Base-by-base conservation (phyloP, 331 rosid species). In the Pyrus hybrid region DNA sequence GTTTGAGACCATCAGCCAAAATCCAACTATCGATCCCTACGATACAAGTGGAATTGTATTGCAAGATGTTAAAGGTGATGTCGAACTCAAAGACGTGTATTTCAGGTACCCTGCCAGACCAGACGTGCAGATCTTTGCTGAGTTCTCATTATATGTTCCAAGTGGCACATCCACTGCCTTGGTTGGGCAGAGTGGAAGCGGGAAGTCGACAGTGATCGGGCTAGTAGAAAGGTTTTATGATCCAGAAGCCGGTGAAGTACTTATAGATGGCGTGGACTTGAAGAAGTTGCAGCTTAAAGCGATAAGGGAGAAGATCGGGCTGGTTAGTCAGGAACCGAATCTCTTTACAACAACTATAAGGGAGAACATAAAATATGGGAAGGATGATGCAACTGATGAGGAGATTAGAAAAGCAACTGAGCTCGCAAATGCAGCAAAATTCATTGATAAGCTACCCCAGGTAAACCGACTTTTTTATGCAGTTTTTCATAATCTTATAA, bases 181-280 rank as follows among this genome's bases (percentile, higher is more conserved):
- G 49, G 97, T 94, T 60, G 99, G 97, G 61, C 97, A 92, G 58
- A 94, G 99, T 68, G 99, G 99, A 49, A 94, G 99, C 35, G 99
- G 99, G 16, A 94, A 94, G 71, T 94, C 99, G 0, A 94, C 97
- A 0, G 91, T 92, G 14, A 87, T 92, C 47, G 85, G 89, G 68
- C 80, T 94, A 49, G 62, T 92, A n/a, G 97, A 94, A 80, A 87
- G 99, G 72, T 92, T 94, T 74, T 94, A 94, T 65, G 97, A 94
- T 77, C 99, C 97, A 7, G 92, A 92, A 45, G 75, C 87, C 61
- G 99, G 97, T 77, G 88, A 87, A 86, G 84, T 92, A 6, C 89
- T 90, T 49, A 85, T 94, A 78, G 99, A 94, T 79, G 93, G 96
- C 37, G 88, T 89, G 13, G 81, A 87, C 80, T 11, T 92, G 90